These are phyloP conservation scores for Coniferiporia weirii DNA, from an alignment of 1,284 basidiomycete species.

Conservation along the genomic window DNA sequence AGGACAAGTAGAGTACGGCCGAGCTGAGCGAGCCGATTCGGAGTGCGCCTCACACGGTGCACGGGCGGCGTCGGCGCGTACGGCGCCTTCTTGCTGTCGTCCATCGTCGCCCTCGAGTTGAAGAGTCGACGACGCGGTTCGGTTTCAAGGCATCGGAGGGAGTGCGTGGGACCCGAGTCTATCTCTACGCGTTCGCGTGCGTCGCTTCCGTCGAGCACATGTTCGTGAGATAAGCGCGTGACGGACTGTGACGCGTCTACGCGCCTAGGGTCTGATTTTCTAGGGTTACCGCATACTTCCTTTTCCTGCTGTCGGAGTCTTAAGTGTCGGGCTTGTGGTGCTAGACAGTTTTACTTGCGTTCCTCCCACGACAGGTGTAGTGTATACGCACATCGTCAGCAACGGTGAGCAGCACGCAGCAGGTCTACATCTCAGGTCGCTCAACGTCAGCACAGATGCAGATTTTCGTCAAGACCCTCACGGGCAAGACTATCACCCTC, in stretches of 20 bases:
- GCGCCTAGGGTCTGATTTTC: not conserved
- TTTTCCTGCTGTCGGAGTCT: not conserved
- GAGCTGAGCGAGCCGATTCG: not conserved
- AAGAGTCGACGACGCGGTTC: not conserved
- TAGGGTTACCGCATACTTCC: not conserved
- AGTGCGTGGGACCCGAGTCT: not conserved
- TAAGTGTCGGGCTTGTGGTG: not conserved
- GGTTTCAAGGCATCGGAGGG: too few relatives aligned
- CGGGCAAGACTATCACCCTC: constrained; percentile 98
- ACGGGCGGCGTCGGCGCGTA: not conserved
- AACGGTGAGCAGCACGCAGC: constrained; percentile 1
- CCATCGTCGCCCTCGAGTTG: not conserved
- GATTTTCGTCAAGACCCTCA: constrained; percentile 94
- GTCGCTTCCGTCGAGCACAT: not conserved
- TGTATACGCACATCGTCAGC: not conserved
- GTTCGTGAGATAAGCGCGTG: not conserved
- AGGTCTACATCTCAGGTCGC: not conserved
- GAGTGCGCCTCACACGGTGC: not conserved
- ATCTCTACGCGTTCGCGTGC: not conserved
- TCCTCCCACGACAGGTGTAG: not conserved
- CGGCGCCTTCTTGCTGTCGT: not conserved
- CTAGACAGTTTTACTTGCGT: constrained; percentile 1
- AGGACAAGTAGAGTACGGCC: constrained; percentile 5
- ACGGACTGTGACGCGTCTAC: not conserved
- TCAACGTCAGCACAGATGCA: constrained; percentile 56